phyloP scores from a whole-genome alignment of 2,329 filamentous ascomycete species.

The Claviceps purpurea region DNA sequence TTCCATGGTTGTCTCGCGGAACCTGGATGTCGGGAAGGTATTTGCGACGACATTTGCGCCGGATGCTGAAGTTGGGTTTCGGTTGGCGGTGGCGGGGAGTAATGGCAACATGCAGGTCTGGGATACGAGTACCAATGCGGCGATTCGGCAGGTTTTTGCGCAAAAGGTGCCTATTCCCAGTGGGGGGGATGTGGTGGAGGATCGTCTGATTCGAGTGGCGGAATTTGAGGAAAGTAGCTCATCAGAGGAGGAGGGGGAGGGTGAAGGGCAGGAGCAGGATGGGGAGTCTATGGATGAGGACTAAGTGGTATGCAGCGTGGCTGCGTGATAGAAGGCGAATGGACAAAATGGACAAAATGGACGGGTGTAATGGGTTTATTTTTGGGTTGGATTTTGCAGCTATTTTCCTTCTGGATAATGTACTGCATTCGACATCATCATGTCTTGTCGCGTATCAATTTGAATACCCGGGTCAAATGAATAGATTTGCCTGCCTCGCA shows the following conservation, averaged over 20 bases:
- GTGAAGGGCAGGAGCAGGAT: slow-evolving; percentile 28
- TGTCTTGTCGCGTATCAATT: background rate
- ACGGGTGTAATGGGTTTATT: background rate
- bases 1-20: slow-evolving; percentile 79
- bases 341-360: background rate
- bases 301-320: slow-evolving; percentile 2
- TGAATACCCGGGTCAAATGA: background rate
- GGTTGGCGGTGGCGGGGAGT: slow-evolving; percentile 85
- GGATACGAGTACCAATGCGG: slow-evolving; percentile 89
- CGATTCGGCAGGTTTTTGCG: slow-evolving; percentile 75
- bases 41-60: slow-evolving; percentile 87
- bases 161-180: slow-evolving; percentile 46
- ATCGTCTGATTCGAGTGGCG: slow-evolving; percentile 60
- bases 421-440: background rate
- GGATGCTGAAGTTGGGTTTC: slow-evolving; percentile 80
- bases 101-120: slow-evolving; percentile 87
- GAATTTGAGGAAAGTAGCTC: slow-evolving; percentile 55
- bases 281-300: slow-evolving; percentile 15
- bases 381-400: background rate
- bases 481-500: too few relatives aligned
- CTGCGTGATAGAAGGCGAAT: background rate
- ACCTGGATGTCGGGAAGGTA: slow-evolving; percentile 87
- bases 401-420: background rate
- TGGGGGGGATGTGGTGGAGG: slow-evolving; percentile 47
- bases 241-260: slow-evolving; percentile 39